These are phyloP conservation scores for Byssochlamys sp. DNA, from an alignment of 2,329 filamentous ascomycete genomes.

Conservation along the genomic window DNA sequence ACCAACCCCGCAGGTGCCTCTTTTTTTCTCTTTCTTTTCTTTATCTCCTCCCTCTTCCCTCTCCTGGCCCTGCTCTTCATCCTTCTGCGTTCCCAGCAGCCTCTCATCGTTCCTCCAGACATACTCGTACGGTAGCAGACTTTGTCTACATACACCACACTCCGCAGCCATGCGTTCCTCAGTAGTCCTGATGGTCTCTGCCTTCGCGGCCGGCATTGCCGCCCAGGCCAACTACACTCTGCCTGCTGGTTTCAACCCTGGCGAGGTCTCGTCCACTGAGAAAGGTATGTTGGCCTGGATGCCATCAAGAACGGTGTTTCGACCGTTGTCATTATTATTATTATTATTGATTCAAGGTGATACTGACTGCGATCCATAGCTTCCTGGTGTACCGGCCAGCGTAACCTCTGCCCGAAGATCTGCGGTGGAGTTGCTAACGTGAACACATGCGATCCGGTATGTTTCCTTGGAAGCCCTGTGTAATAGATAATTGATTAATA, in stretches of 20 bases:
- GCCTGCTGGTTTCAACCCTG: conserved; percentile 35
- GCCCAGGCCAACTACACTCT: conserved; percentile 41
- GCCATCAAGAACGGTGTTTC: not conserved
- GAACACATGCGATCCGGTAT: conserved; percentile 51
- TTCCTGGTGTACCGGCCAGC: conserved; percentile 51
- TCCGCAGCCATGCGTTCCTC: conserved; percentile 7
- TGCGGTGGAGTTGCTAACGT: conserved; percentile 43
- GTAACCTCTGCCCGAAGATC: conserved; percentile 51
- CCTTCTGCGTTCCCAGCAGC: not conserved
- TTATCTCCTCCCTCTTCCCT: not conserved
- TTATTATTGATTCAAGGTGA: not conserved
- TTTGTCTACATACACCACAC: not conserved
- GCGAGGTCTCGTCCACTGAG: conserved; percentile 25
- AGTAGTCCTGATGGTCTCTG: conserved; percentile 7
- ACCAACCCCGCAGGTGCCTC: not conserved
- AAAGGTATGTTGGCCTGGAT: conserved; percentile 17
- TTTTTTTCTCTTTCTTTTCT: not conserved
- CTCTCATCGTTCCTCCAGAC: not conserved
- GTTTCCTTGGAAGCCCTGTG: conserved; percentile 15
- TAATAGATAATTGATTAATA: not conserved
- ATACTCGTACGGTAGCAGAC: conserved; percentile 1
- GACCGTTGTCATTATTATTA: not conserved
- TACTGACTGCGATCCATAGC: conserved; percentile 19
- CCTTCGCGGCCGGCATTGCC: conserved; percentile 3
- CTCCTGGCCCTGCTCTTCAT: not conserved